These are phyloP conservation scores for Raphanus hybrid DNA, from an alignment of 441 rosid species.

Conservation along the genomic window DNA sequence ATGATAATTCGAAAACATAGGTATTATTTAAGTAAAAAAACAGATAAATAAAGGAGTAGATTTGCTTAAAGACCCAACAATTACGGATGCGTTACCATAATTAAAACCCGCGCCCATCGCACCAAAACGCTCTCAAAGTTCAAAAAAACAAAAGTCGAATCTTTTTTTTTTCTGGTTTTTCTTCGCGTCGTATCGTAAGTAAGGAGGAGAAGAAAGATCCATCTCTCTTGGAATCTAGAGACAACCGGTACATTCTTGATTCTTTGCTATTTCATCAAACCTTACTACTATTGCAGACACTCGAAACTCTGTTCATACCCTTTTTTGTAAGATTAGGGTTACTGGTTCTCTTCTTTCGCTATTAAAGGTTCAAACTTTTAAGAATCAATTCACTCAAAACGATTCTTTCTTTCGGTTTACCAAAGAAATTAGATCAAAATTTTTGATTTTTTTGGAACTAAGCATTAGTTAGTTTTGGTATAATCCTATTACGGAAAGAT, in stretches of 20 bases:
- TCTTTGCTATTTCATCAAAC: conserved; percentile 19
- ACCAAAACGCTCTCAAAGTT: conserved; percentile 36
- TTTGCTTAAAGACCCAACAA: conserved; percentile 22
- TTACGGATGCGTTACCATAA: conserved; percentile 30
- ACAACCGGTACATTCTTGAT: conserved; percentile 34
- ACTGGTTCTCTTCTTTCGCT: background rate
- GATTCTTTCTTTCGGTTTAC: background rate
- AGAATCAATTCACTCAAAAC: background rate
- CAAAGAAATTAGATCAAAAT: background rate
- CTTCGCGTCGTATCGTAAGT: conserved; percentile 32
- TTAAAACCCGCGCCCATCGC: conserved; percentile 41
- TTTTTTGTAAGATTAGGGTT: conserved; percentile 3
- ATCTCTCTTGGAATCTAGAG: background rate
- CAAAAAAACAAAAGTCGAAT: conserved; percentile 27
- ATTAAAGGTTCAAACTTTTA: background rate
- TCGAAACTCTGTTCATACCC: background rate
- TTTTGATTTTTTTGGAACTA: background rate
- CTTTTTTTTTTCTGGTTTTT: background rate
- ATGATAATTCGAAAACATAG: background rate
- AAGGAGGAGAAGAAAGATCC: conserved; percentile 16
- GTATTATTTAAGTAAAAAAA: background rate
- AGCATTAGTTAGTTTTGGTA: background rate
- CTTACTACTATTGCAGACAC: conserved; percentile 3
- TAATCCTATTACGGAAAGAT: background rate
- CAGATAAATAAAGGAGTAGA: background rate